Conservation (phyloP, 371 early-diverging fungal species). For the Rhizopus sp. region DNA sequence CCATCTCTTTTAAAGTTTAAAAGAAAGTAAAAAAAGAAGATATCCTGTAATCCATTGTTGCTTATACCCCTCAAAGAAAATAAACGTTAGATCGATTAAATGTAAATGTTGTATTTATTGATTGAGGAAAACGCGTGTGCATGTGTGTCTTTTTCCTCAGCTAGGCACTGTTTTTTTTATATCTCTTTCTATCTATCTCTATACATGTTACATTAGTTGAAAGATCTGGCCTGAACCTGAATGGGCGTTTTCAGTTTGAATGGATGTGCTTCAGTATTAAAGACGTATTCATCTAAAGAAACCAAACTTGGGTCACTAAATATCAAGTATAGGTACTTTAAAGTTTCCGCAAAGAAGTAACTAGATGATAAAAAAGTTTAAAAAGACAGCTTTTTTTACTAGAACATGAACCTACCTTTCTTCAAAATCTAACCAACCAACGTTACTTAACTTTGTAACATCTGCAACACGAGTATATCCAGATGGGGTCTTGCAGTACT, state of each 20-base stretch:
- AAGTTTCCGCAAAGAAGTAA: constrained; percentile 88
- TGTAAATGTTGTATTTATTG: no score
- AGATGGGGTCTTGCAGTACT: constrained; percentile 55
- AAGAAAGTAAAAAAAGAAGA: constrained; percentile 16
- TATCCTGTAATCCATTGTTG: no score
- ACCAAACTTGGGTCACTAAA: constrained; percentile 65
- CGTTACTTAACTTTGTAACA: constrained; percentile 38
- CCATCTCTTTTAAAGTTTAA: constrained; percentile 31
- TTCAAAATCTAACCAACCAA: constrained; percentile 35
- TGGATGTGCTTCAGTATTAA: constrained; percentile 81
- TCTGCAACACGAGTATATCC: constrained; percentile 69
- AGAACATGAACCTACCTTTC: constrained; percentile 36
- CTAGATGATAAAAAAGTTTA: constrained; percentile 31
- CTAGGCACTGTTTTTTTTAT: background rate
- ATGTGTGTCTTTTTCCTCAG: no score
- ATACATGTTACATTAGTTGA: constrained; percentile 8
- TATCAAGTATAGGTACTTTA: constrained; percentile 90
- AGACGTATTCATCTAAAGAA: constrained; percentile 75
- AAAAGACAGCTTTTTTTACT: constrained; percentile 9
- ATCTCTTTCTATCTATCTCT: background rate
- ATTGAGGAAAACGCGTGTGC: no score
- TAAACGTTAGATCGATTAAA: no score
- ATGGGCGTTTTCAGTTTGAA: constrained; percentile 42
- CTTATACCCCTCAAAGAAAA: no score
- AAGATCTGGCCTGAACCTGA: constrained; percentile 30